Evolutionary conservation across 2,329 filamentous ascomycete genomes (phyloP).

Genomic region (Arthrobotrys conoides): DNA sequence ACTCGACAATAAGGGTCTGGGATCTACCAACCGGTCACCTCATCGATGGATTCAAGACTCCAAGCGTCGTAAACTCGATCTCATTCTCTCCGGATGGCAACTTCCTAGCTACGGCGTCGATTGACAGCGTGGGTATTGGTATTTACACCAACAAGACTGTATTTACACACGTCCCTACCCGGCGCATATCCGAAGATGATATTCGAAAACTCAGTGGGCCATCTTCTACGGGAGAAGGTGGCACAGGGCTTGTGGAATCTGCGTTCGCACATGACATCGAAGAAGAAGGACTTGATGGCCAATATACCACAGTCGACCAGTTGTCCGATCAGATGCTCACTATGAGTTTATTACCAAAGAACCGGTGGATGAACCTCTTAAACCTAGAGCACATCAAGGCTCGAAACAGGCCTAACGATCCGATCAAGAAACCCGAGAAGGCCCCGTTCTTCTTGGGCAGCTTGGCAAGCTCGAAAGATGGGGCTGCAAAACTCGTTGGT

Average conservation of each 20-base stretch:
- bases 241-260: conserved; percentile 80
- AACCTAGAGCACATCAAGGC: conserved; percentile 88
- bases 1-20: conserved; percentile 87
- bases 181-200: conserved; percentile 84
- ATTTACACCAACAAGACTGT: conserved; percentile 93
- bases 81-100: conserved; percentile 92
- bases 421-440: conserved; percentile 91
- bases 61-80: conserved; percentile 83
- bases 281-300: conserved; percentile 71
- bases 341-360: conserved; percentile 88
- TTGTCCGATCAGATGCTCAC: conserved; percentile 87
- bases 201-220: conserved; percentile 77
- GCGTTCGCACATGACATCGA: conserved; percentile 76
- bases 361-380: conserved; percentile 92
- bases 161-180: conserved; percentile 88
- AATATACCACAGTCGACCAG: conserved; percentile 78
- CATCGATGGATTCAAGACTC: conserved; percentile 88
- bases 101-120: conserved; percentile 89
- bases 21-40: conserved; percentile 95
- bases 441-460: conserved; percentile 95
- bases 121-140: conserved; percentile 86
- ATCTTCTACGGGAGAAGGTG: conserved; percentile 85
- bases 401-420: conserved; percentile 90
- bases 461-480: conserved; percentile 37
- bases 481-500: conserved; percentile 24